These are phyloP conservation scores for Penicillium silybi DNA, from an alignment of 495 filamentous ascomycete genomes.

Conservation along the genomic window DNA sequence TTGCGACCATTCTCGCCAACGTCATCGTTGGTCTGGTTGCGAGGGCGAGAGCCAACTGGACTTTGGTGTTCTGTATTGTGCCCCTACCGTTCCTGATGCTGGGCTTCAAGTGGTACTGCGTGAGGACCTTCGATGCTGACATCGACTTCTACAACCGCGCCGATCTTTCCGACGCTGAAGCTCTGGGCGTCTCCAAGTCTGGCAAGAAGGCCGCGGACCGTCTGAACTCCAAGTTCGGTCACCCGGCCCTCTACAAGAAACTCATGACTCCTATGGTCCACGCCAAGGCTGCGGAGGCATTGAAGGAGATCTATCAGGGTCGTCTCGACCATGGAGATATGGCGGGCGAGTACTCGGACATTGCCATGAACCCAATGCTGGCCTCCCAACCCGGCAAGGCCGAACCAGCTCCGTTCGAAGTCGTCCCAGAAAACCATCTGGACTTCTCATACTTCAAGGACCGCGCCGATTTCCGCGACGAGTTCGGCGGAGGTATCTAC, in stretches of 20 bases:
- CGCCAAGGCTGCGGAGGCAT: conserved; percentile 76
- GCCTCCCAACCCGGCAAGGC: conserved; percentile 66
- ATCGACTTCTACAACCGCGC: conserved; percentile 72
- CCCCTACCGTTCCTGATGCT: conserved; percentile 80
- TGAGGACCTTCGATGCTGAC: conserved; percentile 67
- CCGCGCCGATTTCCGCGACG: conserved; percentile 80
- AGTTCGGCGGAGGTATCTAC: conserved; percentile 78
- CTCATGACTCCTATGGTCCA: conserved; percentile 96
- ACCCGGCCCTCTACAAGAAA: conserved; percentile 84
- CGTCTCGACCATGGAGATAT: conserved; percentile 62
- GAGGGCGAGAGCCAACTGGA: conserved; percentile 54
- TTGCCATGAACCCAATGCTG: conserved; percentile 78
- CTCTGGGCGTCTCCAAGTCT: conserved; percentile 39
- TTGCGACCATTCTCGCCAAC: conserved; percentile 76
- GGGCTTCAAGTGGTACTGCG: conserved; percentile 84
- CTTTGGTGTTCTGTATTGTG: conserved; percentile 60
- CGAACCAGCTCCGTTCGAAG: conserved; percentile 63
- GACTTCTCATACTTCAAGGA: conserved; percentile 93
- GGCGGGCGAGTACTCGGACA: conserved; percentile 66
- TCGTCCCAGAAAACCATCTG: conserved; percentile 84
- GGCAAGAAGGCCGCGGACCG: conserved; percentile 61
- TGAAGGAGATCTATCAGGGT: conserved; percentile 77
- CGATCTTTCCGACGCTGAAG: conserved; percentile 54
- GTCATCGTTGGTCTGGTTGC: conserved; percentile 70
- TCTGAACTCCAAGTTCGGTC: conserved; percentile 77